Evolutionary conservation across 768 basidiomycete species (phyloP), one percentile per base, ranked within the genome.

Genomic region (Tephrocybe sp.): DNA sequence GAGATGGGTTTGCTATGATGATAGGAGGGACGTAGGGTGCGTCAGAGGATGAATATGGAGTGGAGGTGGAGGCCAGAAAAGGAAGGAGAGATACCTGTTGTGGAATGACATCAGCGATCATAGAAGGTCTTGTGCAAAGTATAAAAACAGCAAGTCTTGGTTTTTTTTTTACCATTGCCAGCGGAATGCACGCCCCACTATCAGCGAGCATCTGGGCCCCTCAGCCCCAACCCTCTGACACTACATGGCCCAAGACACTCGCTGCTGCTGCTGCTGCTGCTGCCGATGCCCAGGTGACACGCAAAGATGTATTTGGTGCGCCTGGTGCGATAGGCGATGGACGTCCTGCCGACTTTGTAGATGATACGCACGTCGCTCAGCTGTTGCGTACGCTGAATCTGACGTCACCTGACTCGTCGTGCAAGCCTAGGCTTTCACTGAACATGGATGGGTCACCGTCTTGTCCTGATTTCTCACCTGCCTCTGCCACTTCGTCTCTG

Each of bases 201-300:
- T 60, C 72, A 49, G 75, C 75, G 12, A 89, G 87, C 45, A 91
- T 92, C 55, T 92, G 89, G 89, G 89, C 89, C 0, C 89, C 89
- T 7, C 87, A 85, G 62, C 85, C 87, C 3, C 87, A 85, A 64
- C 79, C 79, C 5, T 76, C 79, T 13, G 84, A 84, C 16, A 62
- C 73, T 5, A 77, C 81, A 11, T 92, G 89, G 89, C 85, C 87
- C 17, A 75, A 74, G 53, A 72, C 84, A 33, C 68, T 86, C 32
- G 84, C 85, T 52, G 69, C 84, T 55, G 31, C 60, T 19, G 70
- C n/a, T 46, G 52, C 35, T 36, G 31, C 20, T 11, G 45, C 20
- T 1, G n/a, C 65, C 41, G 54, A 69, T 4, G 4, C 39, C 26
- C 30, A 33, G 16, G 64, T 73, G 51, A 74, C 63, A 54, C 72